Evolutionary conservation across 441 rosid species (phyloP), one percentile per base, ranked within the genome.

Genomic region (Eutrema salsugineum): DNA sequence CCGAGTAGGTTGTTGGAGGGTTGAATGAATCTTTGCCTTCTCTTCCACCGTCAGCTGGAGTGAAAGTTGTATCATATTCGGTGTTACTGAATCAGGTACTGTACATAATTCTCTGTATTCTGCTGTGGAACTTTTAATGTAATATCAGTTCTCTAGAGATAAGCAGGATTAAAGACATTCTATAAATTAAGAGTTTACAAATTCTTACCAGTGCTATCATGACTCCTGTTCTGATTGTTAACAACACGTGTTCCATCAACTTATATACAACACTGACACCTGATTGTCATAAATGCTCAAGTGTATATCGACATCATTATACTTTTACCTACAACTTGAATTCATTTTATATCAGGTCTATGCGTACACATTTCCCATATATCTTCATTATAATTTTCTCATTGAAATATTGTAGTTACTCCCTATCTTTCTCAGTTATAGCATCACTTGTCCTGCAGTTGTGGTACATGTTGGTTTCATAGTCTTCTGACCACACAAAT

Each of bases 1-100:
- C 54, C 17, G 22, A 66, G 2, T 51, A 96, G 99, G 98, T 96
- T 79, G 97, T 96, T 79, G 99, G 94, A 60, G 99, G 97, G 71
- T 77, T 90, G 43, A 89, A 88, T 75, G 95, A 93, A 73, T 83
- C 86, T 77, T 77, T 93, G 63, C 98, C 97, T 71, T 91, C 91
- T 17, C 90, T 88, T 78, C 97, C 97, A 75, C 54, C 93, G 32
- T 77, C 97, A 55, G 35, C 89, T 39, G 94, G 91, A 50, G 91
- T 93, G 72, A 63, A 88, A 73, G 78, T 93, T 73, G 78, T 96
- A 47, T 78, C 97, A 61, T 93, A 88, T 79, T 85, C 97, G 24
- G 86, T 81, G 75, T 84, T 96, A 73, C 83, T 91, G 51, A 83
- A 86, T 79, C 94, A 93, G 98, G 99, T 96, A 84, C 63, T 67